Evolutionary conservation across 1,139 yeast species (phyloP), one percentile per base, ranked within the genome.

Genomic region (Hemisphaericaspora xylofermentans): DNA sequence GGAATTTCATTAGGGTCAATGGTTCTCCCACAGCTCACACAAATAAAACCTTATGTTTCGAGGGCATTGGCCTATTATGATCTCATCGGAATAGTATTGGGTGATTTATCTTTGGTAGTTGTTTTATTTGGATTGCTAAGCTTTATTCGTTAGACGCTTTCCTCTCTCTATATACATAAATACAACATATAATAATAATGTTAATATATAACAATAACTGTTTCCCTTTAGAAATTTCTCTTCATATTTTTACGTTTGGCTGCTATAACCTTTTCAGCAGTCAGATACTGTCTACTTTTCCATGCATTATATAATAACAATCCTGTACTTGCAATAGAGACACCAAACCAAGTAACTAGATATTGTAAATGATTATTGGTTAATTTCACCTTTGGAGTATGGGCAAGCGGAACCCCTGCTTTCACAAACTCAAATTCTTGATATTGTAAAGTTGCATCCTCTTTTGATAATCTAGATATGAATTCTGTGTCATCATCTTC

Each of bases 331-430:
- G 86, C 76, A 31, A 84, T 54, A 1, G 89, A 81, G 33, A 89
- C 76, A 0, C 95, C 96, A 60, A 88, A 93, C 99, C 99, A 93
- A 0, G 99, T 93, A 17, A 88, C 78, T 54, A 93, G 68, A 60
- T 93, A 93, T 62, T 93, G 96, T 62, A 91, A 68, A 60, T 93
- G 99, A 57, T 91, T 89, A 61, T 93, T 94, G 49, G 85, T 79
- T 57, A 88, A 76, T 48, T 83, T 89, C 24, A 93, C 80, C 54
- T 80, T 80, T 12, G 97, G 94, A 5, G 74, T 66, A 41, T 84
- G 80, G 1, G 96, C 98, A 19, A 94, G 63, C 3, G 99, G 99
- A 4, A 91, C 94, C 37, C 98, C 99, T 14, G 87, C 82, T 41
- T 74, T 76, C 41, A 80, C 68, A 50, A 85, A 82, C 54, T 72